Base-by-base conservation (phyloP, 805 yeast genomes). In the Jamesozyma spencerorum region DNA sequence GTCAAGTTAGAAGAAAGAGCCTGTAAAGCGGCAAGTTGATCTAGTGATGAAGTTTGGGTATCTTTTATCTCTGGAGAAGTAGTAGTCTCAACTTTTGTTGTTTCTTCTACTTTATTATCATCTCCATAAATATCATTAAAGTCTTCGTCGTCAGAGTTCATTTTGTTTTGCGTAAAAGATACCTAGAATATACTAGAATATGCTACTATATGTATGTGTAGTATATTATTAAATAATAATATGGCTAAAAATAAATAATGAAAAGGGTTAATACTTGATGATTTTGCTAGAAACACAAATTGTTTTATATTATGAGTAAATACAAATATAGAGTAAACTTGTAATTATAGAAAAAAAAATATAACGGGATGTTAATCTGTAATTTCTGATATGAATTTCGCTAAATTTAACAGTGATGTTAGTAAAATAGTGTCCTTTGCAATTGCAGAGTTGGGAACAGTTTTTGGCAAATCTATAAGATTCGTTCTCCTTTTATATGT, bases 111-210 rank as follows among this genome's bases (percentile, higher is more conserved):
- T 14, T 38, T 34, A 28, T 30, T 36, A 49, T 52, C 68, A 41
- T 62, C 63, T 40, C 65, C 65, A 65, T 88, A 88, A 65, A 88
- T 85, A 62, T 88, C 96, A 65, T 87, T 94, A 64, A 88, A 88
- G 62, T 87, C 96, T 65, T 88, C 97, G 67, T 87, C 96, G 65
- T 86, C 95, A 46, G 81, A 74, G 45, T 81, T 74, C 83, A 78
- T 79, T 41, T 42, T 63, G 44, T 14, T 4, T 11, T n/a, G n/a
- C n/a, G n/a, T 33, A 3, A 18, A 19, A 27, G 30, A 14, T 22
- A 22, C 26, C 26, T 22, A 22, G 26, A 22, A 22, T 22, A 22
- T 22, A 10, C 26, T 22, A 22, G 26, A 22, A 22, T 22, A 22
- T 22, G 26, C 26, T 22, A 22, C 19, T 7, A 36, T 24, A 20